A percentile compares a stretch with the other conserved stretches of the same genome.
Evolutionary conservation across 2,329 filamentous ascomycete genomes (phyloP).

Genomic region (Fusarium tjaetaba): DNA sequence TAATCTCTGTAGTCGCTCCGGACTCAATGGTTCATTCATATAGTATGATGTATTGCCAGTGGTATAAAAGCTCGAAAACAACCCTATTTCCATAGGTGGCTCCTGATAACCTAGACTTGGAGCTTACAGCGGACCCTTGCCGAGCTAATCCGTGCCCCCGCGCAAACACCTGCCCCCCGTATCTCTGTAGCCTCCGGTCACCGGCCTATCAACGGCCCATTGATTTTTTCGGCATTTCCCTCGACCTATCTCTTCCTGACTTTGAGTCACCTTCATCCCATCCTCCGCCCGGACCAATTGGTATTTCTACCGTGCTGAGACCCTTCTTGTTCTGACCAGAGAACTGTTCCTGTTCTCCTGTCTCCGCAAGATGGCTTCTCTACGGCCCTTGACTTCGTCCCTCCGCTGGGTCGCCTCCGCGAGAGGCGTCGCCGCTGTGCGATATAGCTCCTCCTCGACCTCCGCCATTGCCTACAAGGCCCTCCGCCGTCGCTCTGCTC

Average conservation of each 20-base stretch:
- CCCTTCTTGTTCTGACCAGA: conserved; percentile 42
- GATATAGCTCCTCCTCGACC: conserved; percentile 70
- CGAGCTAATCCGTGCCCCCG: conserved; percentile 37
- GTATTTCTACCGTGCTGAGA: conserved; percentile 35
- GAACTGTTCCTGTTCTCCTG: conserved; percentile 36
- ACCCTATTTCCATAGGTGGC: background rate
- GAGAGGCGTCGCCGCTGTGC: conserved; percentile 46
- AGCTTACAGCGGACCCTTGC: conserved; percentile 24
- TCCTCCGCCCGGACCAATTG: conserved; percentile 20
- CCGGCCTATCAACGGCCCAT: conserved; percentile 39
- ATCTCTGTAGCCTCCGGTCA: conserved; percentile 39
- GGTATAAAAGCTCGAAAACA: background rate
- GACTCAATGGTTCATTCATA: background rate
- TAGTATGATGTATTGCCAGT: background rate
- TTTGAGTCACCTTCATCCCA: conserved; percentile 39
- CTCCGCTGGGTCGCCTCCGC: conserved; percentile 50
- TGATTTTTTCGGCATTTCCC: conserved; percentile 42
- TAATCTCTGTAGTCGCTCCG: too few species aligned
- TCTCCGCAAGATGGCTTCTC: conserved; percentile 55
- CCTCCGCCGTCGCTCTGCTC: conserved; percentile 87
- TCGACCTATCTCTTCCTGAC: conserved; percentile 24
- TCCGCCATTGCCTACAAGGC: conserved; percentile 98
- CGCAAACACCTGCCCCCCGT: background rate
- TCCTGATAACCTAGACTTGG: background rate
- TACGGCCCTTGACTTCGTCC: conserved; percentile 55